Base-by-base conservation (phyloP, 768 basidiomycete species). In the Tylopilus rubrobrunneus region DNA sequence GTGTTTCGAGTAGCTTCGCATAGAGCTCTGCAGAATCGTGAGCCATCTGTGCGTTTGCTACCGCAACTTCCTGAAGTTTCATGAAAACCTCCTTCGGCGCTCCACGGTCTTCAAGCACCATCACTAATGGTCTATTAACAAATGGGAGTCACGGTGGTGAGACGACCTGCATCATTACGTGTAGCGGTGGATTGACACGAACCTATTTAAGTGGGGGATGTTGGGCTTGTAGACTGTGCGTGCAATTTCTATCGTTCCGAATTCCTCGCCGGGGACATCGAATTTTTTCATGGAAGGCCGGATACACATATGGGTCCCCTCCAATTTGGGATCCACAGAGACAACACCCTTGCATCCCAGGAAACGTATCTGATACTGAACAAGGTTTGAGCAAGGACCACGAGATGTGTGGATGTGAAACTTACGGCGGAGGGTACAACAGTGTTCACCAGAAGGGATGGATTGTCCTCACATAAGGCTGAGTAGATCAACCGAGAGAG, bases 321-420 rank as follows among this genome's bases (percentile, higher is more conserved):
- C 58, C 15, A 73, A 60, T 45, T 71, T 70, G 45, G 78, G 71
- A 60, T 93, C 90, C 11, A 92, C 76, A 5, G 72, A 76, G 1
- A 93, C 86, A 23, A 93, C 81, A 0, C 92, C 92, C 67, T 94
- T 94, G 69, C 77, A 90, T 19, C 89, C 91, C 43, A 92, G 66
- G 65, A 92, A 87, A 44, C 92, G 83, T 46, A 92, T 91, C 71
- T 89, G 89, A 65, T 84, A 87, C 78, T 87, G 51, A 25, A n/a
- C 33, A 54, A 43, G 14, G 36, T 49, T 40, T 33, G 28, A 49
- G 46, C 48, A 28, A 36, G 17, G 25, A 21, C 14, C 25, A 21
- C 31, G 33, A 7, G 53, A 23, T 25, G 7, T 34, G 37, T 15
- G 21, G 34, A 19, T 15, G 3, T 4, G 25, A 5, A n/a, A 73